Conservation (phyloP, 805 yeast species). For the Ogataea wickerhamii region DNA sequence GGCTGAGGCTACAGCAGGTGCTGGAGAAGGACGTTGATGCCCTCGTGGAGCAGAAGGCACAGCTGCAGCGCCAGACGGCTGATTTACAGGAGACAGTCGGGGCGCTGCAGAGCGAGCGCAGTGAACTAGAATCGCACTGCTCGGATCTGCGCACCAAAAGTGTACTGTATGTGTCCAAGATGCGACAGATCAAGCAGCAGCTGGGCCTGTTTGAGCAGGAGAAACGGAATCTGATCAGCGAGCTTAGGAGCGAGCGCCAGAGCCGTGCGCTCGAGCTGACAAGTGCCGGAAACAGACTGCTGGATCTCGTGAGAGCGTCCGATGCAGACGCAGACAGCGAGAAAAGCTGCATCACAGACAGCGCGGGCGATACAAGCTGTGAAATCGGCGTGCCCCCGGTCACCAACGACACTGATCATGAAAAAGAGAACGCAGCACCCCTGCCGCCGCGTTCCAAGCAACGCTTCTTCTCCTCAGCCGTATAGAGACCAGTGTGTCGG, state of each 20-base stretch:
- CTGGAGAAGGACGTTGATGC: slow-evolving; percentile 4
- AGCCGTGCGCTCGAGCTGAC: not conserved
- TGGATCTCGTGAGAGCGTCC: not conserved
- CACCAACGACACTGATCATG: not conserved
- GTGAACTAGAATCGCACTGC: slow-evolving; percentile 1
- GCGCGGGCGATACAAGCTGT: not conserved
- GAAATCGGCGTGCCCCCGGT: not conserved
- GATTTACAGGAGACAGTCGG: not conserved
- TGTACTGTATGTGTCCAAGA: slow-evolving; percentile 2
- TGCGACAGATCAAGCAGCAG: slow-evolving; percentile 7
- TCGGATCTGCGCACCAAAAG: not conserved
- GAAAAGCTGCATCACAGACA: not conserved
- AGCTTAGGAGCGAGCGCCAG: slow-evolving; percentile 4
- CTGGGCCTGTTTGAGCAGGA: slow-evolving; percentile 5
- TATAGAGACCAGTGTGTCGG: no score
- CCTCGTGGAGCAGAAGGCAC: slow-evolving; percentile 1
- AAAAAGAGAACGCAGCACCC: not conserved
- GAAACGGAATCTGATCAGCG: slow-evolving; percentile 12
- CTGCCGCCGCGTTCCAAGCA: not conserved
- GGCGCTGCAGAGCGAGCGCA: not conserved
- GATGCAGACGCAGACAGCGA: not conserved
- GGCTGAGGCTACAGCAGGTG: not conserved
- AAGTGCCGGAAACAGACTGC: not conserved
- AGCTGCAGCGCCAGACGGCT: not conserved
- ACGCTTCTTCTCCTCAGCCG: not conserved